A percentile compares a stretch with the other conserved stretches of the same genome.
phyloP scores from a whole-genome alignment of 169 alveolate species.

The Eimeria maxima region DNA sequence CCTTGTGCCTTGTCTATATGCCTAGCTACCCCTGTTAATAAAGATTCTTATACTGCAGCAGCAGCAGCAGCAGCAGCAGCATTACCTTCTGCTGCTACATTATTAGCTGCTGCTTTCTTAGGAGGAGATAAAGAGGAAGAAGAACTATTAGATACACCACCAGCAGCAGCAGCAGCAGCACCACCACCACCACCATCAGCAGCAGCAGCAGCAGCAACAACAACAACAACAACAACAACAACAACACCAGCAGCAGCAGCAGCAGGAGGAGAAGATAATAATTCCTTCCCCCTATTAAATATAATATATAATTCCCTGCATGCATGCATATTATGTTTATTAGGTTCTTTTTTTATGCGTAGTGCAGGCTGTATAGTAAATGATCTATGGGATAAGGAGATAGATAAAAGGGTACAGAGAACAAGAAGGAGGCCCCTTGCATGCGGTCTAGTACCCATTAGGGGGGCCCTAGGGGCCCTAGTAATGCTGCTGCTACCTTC shows the following conservation, averaged over 20 bases:
- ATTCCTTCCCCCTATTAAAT: no score
- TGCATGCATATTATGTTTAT: constrained; percentile 10
- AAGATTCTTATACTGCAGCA: no score
- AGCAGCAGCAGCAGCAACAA: constrained; percentile 6
- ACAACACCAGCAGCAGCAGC: no score
- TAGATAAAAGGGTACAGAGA: constrained; percentile 94
- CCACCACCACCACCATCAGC: neutral
- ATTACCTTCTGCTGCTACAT: constrained; percentile 10
- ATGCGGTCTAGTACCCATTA: constrained; percentile 90
- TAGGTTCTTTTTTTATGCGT: constrained; percentile 83
- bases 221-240: neutral
- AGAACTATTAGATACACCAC: no score
- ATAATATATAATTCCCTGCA: neutral
- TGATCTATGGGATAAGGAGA: constrained; percentile 89
- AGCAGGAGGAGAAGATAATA: no score
- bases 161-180: neutral
- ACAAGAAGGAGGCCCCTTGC: constrained; percentile 97
- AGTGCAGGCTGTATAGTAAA: constrained; percentile 89
- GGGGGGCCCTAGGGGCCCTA: constrained; percentile 87
- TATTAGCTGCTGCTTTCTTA: neutral
- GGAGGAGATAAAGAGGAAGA: no score
- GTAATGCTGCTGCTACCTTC: constrained; percentile 79
- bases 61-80: neutral
- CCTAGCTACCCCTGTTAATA: constrained; percentile 62
- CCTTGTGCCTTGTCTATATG: constrained; percentile 77